Conservation (phyloP, 176 grass and related monocot species). For the Rhipidocladum racemiflorum region DNA sequence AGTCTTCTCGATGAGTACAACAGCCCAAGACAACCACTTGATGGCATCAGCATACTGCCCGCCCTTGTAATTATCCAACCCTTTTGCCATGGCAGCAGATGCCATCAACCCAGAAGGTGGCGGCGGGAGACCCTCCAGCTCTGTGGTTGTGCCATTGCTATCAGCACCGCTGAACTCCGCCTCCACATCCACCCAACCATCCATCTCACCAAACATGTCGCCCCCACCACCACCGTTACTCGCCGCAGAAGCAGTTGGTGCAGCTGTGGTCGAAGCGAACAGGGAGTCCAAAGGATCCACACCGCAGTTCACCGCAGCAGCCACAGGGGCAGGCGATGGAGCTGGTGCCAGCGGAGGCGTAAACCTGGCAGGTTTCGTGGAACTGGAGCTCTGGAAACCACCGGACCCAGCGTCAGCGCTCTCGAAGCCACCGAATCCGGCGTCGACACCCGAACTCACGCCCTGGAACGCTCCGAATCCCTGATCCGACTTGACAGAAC, state of each 20-base stretch:
- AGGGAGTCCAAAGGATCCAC: conserved; percentile 66
- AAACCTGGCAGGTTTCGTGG: conserved; percentile 40
- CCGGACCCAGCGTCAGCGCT: conserved; percentile 36
- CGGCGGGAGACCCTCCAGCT: conserved; percentile 79
- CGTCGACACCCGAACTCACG: conserved; percentile 17
- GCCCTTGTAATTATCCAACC: conserved; percentile 93
- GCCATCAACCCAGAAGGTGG: conserved; percentile 77
- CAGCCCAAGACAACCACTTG: conserved; percentile 95
- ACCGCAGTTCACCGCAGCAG: conserved; percentile 26
- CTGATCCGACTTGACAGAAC: conserved; percentile 42
- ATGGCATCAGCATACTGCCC: conserved; percentile 97
- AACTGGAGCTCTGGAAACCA: conserved; percentile 41
- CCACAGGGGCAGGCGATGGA: conserved; percentile 34
- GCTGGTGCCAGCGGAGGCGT: conserved; percentile 39
- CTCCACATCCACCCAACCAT: conserved; percentile 77
- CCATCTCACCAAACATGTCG: conserved; percentile 76
- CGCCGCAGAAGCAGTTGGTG: conserved; percentile 25
- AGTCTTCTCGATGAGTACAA: conserved; percentile 74
- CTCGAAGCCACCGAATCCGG: conserved; percentile 55
- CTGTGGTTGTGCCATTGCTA: conserved; percentile 53
- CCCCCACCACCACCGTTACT: conserved; percentile 29
- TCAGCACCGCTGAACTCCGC: conserved; percentile 66
- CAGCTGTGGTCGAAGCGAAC: conserved; percentile 64
- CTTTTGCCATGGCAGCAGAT: conserved; percentile 66
- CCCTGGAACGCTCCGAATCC: conserved; percentile 58